A percentile compares a stretch with the other conserved stretches of the same genome.
These are phyloP conservation scores for Cladosporium sp. DNA, from an alignment of 2,329 filamentous ascomycete species.

Conservation along the genomic window DNA sequence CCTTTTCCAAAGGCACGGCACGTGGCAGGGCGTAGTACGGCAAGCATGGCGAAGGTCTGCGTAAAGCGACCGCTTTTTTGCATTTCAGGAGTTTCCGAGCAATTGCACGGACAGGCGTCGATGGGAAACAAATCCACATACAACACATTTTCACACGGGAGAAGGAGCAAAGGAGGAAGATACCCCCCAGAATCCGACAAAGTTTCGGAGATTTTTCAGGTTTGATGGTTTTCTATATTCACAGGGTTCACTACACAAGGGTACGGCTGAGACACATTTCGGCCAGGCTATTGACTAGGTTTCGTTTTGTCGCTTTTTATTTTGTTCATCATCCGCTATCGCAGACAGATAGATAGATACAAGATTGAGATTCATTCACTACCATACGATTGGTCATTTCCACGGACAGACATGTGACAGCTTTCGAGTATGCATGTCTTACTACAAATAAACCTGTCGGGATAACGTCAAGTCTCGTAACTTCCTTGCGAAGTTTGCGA, in stretches of 20 bases:
- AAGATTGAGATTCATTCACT: not conserved
- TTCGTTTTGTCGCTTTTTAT: not conserved
- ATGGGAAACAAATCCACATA: constrained; percentile 1
- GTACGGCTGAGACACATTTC: not conserved
- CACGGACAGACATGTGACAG: not conserved
- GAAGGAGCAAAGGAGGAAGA: constrained; percentile 13
- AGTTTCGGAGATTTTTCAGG: not conserved
- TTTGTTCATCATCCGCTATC: not conserved
- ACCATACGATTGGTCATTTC: not conserved
- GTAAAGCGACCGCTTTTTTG: not conserved
- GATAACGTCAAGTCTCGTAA: not conserved
- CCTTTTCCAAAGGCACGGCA: not conserved
- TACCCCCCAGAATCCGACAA: constrained; percentile 4
- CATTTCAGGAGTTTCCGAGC: not conserved
- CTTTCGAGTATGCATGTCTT: not conserved
- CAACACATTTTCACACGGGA: constrained; percentile 3
- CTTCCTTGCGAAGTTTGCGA: not conserved
- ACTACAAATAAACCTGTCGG: not conserved
- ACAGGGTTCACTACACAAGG: not conserved
- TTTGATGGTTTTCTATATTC: constrained; percentile 5
- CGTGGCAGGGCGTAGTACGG: not conserved
- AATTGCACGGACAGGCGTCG: not conserved
- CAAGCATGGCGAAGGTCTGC: constrained; percentile 1
- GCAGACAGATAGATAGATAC: not conserved
- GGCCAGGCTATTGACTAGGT: not conserved